Evolutionary conservation across 2,329 filamentous ascomycete species (phyloP), one percentile per base, ranked within the genome.

Genomic region (Penicillium sp.): DNA sequence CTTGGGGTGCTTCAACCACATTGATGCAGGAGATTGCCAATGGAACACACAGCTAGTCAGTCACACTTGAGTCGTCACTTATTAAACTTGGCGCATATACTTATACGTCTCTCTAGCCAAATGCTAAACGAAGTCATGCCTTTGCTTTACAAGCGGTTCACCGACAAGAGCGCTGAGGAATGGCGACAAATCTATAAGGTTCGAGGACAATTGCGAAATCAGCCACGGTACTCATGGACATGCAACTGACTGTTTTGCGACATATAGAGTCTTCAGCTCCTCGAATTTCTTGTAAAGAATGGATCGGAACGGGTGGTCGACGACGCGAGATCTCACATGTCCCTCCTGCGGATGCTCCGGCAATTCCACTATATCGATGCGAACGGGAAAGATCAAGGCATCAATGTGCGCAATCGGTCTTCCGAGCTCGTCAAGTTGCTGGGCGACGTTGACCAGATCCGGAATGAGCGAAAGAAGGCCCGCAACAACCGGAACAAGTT

Each of bases 111-210:
- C 18, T 46, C 51, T 69, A 97, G 93, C 72, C 91, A 96, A 85
- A 85, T 92, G 46, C 85, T 99, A 51, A 97, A 97, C 75, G 94
- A 99, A 75, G 97, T 99, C 71, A 99, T 99, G 94, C 94, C 94
- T 61, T 94, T 99, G 91, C 96, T 99, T 69, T 99, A 99, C 80
- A 94, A 95, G 68, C 90, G 94, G 60, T 99, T 99, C 75, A 99
- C 94, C 55, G 94, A 99, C 73, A 99, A 99, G 80, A 84, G 91
- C 7, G 93, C 94, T 49, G 94, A 99, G 72, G 94, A 99, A 77
- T 99, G 94, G 94, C 85, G 94, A 62, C 94, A 99, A 74, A 99
- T 99, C 69, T 99, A 99, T 83, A 99, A 99, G 80, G 88, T 91
- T 66, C 51, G 54, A 21, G 13, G 8, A 3, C 23, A 39, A 10